Base-by-base conservation (phyloP, 805 yeast genomes). In the Diddensiella transvaalensis region DNA sequence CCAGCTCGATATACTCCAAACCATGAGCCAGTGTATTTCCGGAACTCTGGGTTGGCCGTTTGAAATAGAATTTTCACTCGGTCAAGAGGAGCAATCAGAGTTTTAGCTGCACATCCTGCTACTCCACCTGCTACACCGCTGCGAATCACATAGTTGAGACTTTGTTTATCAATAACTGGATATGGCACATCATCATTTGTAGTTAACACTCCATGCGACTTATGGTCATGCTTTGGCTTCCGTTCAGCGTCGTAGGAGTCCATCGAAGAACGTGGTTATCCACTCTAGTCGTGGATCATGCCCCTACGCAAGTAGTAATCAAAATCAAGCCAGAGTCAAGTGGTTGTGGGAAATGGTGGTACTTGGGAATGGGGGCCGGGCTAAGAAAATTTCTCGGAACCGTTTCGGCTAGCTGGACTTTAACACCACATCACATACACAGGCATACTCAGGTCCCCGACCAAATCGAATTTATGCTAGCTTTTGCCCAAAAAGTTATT, bases 51-150 rank as follows among this genome's bases (percentile, higher is more conserved):
- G 61, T 91, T 89, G 17, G 91, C 80, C 1, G 99, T 93, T 68
- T 93, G 99, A 67, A 93, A 93, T 42, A 93, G 71, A 61, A 93
- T 93, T 69, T 93, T 93, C 56, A 93, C 91, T 59, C 99, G 76
- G 67, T 93, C 99, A 49, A 93, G 67, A 1, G 99, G 99, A 0
- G 99, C 99, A 39, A 93, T 87, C 47, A 90, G 72, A 0, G 98
- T 88, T 62, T 93, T 93, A 2, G 96, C 98, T n/a, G 93, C 87
- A 46, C 89, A 81, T 1, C 99, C 99, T 0, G 98, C 96, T 2
- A 87, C 58, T 2, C 99, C 99, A 17, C 99, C 99, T 0, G 99
- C 95, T 0, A 89, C 55, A 0, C 96, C 99, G 18, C 95, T 83
- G 53, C 88, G 75, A 32, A 87, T 51, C 15, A 93, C 81, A 66